Evolutionary conservation across 2,329 filamentous ascomycete species (phyloP).

Genomic region (Hymenoscyphus repandus): DNA sequence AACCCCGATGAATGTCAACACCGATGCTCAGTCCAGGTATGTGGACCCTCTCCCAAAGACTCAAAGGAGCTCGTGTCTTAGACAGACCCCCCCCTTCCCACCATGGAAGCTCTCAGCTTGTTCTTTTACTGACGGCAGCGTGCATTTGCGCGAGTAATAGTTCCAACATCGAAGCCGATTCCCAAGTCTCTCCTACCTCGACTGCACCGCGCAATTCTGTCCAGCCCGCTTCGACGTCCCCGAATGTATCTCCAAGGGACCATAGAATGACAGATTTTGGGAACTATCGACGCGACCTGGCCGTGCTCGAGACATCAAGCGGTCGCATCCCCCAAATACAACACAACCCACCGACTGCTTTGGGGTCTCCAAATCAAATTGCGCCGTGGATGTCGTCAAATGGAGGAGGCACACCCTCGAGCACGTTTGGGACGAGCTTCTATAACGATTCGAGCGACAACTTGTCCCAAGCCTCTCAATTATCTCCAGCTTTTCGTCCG

Average conservation of each 20-base stretch:
- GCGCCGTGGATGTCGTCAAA: slow-evolving; percentile 51
- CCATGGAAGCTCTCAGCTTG: slow-evolving; percentile 22
- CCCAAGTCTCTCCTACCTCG: slow-evolving; percentile 31
- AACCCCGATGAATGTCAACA: slow-evolving; percentile 47
- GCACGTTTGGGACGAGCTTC: slow-evolving; percentile 51
- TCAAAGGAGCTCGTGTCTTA: slow-evolving; percentile 7
- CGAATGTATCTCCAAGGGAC: slow-evolving; percentile 32
- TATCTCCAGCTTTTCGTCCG: slow-evolving; percentile 65
- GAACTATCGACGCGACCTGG: slow-evolving; percentile 68
- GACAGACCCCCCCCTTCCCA: slow-evolving; percentile 3
- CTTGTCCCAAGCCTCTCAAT: slow-evolving; percentile 57
- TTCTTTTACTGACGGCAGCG: slow-evolving; percentile 32
- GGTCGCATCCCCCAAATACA: slow-evolving; percentile 54
- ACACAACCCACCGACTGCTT: slow-evolving; percentile 51
- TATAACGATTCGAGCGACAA: slow-evolving; percentile 73
- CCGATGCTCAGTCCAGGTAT: slow-evolving; percentile 41
- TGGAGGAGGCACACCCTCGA: slow-evolving; percentile 19
- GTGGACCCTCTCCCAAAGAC: slow-evolving; percentile 10
- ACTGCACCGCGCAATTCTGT: slow-evolving; percentile 21
- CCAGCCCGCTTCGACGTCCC: slow-evolving; percentile 24
- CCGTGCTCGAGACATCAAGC: slow-evolving; percentile 59
- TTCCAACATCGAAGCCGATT: slow-evolving; percentile 25
- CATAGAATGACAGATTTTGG: slow-evolving; percentile 47
- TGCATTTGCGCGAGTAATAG: slow-evolving; percentile 28
- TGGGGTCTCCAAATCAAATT: slow-evolving; percentile 40